Evolutionary conservation across 345 rosid genomes (phyloP).

Genomic region (Gossypium anomalum): DNA sequence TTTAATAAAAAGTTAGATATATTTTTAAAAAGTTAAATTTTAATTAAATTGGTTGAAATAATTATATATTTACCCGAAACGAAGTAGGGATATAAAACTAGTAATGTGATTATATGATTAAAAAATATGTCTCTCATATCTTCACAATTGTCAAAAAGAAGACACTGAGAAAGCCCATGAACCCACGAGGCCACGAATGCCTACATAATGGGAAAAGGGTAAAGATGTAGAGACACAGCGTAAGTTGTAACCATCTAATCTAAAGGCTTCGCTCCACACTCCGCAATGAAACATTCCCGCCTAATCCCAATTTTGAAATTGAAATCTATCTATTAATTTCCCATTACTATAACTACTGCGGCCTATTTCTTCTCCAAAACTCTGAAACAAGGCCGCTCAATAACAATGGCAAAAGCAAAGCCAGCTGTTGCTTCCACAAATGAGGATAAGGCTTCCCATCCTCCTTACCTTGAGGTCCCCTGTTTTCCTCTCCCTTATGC

Average conservation of each 20-base stretch:
- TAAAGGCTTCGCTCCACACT: background rate
- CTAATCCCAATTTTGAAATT: slow-evolving; percentile 5
- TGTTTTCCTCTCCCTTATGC: background rate
- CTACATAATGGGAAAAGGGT: too few relatives aligned
- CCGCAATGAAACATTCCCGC: slow-evolving; percentile 2
- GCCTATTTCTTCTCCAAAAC: background rate
- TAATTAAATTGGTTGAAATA: too few relatives aligned
- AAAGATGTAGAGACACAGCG: too few relatives aligned
- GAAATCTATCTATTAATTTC: background rate
- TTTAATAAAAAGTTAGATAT: too few relatives aligned
- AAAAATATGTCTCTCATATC: too few relatives aligned
- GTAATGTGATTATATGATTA: too few relatives aligned
- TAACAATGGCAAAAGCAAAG: slow-evolving; percentile 22
- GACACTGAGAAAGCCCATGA: too few relatives aligned
- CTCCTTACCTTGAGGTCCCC: slow-evolving; percentile 18
- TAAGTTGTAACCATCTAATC: background rate
- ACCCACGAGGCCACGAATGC: too few relatives aligned
- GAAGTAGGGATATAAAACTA: too few relatives aligned
- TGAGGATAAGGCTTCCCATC: slow-evolving; percentile 5
- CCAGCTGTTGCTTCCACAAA: background rate
- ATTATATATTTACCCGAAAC: too few relatives aligned
- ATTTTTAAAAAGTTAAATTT: too few relatives aligned
- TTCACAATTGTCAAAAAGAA: too few relatives aligned
- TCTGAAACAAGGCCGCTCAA: background rate
- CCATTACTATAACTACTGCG: background rate